Percentiles rank a stretch among this genome's conserved stretches.
Evolutionary conservation across 139 green algal genomes (phyloP).

Genomic region (Choricystis sp.): DNA sequence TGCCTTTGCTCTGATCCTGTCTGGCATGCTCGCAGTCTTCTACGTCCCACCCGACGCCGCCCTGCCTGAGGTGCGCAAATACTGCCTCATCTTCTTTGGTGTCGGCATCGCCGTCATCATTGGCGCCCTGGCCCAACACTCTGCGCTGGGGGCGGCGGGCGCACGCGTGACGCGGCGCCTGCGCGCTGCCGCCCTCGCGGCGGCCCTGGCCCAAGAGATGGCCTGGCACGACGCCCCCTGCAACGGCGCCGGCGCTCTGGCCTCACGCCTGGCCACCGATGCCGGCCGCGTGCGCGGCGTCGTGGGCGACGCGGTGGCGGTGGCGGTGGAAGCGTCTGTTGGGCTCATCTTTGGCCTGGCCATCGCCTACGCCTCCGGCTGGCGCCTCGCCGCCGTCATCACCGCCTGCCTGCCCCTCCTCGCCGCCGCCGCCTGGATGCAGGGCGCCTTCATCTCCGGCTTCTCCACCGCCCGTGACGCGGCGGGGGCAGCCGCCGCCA

Average conservation of each 20-base stretch:
- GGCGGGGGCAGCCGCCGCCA: too few relatives aligned
- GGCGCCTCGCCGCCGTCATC: conserved; percentile 62
- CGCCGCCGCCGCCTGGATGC: conserved; percentile 12
- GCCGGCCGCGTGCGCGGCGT: conserved; percentile 38
- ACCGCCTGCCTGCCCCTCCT: conserved; percentile 49
- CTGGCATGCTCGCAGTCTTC: conserved; percentile 27
- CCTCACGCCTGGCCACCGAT: conserved; percentile 25
- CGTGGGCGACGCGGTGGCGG: conserved; percentile 14
- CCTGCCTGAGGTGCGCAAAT: not conserved
- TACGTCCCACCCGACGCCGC: conserved; percentile 2
- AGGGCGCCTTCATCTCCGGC: conserved; percentile 33
- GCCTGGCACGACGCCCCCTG: conserved; percentile 27
- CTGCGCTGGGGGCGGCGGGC: not conserved
- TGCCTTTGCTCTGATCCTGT: conserved; percentile 40
- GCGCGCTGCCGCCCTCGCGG: not conserved
- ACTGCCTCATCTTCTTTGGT: not conserved
- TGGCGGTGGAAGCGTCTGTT: not conserved
- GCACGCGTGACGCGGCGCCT: not conserved
- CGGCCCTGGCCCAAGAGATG: conserved; percentile 19
- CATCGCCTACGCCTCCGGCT: conserved; percentile 48
- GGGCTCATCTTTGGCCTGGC: not conserved
- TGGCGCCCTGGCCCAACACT: not conserved
- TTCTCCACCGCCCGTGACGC: conserved; percentile 3
- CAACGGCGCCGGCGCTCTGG: conserved; percentile 27
- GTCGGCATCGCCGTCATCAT: not conserved